Evolutionary conservation across 768 basidiomycete species (phyloP).

Genomic region (Termitomyces bulborhizus): DNA sequence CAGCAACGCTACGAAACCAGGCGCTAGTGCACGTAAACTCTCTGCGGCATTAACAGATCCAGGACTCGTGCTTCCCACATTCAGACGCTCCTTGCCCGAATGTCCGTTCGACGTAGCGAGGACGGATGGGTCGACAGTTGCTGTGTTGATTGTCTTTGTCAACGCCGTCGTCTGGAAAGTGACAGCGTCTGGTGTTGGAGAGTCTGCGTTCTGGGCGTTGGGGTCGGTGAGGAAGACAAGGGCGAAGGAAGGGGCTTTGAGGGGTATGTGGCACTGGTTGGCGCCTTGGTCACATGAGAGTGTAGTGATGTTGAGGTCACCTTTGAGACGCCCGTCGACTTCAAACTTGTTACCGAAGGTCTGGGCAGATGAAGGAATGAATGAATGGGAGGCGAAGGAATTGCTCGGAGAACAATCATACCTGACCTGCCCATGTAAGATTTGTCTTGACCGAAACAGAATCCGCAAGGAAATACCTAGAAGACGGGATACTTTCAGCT

Average conservation of each 20-base stretch:
- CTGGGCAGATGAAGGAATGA: constrained; percentile 20
- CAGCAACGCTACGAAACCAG: background rate
- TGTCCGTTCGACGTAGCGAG: constrained; percentile 50
- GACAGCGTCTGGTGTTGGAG: constrained; percentile 19
- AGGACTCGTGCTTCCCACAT: constrained; percentile 25
- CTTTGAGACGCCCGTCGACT: constrained; percentile 63
- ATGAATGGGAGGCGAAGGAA: background rate
- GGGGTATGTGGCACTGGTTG: constrained; percentile 51
- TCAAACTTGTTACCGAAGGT: constrained; percentile 57
- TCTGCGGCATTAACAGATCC: constrained; percentile 16
- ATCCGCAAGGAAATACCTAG: constrained; percentile 49
- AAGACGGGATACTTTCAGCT: background rate
- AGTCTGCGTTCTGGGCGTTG: constrained; percentile 22
- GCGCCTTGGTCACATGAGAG: constrained; percentile 50
- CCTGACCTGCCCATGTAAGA: constrained; percentile 77
- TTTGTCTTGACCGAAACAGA: constrained; percentile 56
- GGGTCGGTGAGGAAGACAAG: constrained; percentile 60
- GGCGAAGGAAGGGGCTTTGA: constrained; percentile 69
- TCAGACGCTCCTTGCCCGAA: constrained; percentile 18
- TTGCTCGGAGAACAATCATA: constrained; percentile 18
- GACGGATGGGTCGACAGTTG: constrained; percentile 43
- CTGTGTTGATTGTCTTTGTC: constrained; percentile 47
- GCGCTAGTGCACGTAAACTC: constrained; percentile 5
- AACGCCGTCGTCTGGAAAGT: constrained; percentile 55
- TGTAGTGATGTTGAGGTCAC: constrained; percentile 46